Evolutionary conservation across 1,284 basidiomycete species (phyloP).

Genomic region (Trichosporon sp.): DNA sequence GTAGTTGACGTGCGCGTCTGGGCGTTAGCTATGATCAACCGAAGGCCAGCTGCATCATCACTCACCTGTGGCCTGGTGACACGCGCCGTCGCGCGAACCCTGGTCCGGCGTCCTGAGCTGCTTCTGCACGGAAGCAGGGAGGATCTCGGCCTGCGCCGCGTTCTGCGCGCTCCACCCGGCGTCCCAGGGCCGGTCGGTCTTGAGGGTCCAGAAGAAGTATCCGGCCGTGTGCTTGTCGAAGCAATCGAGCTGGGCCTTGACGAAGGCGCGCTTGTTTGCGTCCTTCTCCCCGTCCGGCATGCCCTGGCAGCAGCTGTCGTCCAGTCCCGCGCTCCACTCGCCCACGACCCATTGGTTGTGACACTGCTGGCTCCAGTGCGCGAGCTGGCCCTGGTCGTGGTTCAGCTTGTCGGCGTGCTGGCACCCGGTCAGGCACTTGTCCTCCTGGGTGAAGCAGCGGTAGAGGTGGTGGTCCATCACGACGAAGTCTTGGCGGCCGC

Average conservation of each 20-base stretch:
- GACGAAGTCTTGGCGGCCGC: constrained; percentile 59
- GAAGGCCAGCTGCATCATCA: constrained; percentile 20
- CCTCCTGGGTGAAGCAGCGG: constrained; percentile 64
- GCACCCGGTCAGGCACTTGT: constrained; percentile 64
- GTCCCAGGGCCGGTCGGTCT: constrained; percentile 71
- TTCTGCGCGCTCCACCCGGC: constrained; percentile 76
- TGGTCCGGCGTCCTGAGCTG: constrained; percentile 39
- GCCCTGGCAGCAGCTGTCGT: constrained; percentile 64
- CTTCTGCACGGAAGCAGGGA: constrained; percentile 62
- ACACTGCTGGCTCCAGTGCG: constrained; percentile 36
- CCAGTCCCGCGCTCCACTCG: constrained; percentile 83
- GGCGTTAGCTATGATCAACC: too few relatives aligned
- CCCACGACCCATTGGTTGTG: constrained; percentile 70
- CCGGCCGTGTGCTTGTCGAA: constrained; percentile 72
- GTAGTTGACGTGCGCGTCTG: constrained; percentile 63
- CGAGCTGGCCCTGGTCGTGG: constrained; percentile 36
- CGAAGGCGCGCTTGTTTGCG: constrained; percentile 62
- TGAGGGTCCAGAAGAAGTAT: constrained; percentile 88
- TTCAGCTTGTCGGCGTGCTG: constrained; percentile 61
- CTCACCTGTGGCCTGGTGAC: constrained; percentile 59
- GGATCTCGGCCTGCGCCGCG: constrained; percentile 67
- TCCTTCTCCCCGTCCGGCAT: constrained; percentile 59
- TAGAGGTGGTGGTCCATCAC: constrained; percentile 85
- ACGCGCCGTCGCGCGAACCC: constrained; percentile 55
- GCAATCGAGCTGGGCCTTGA: constrained; percentile 68